A percentile compares a stretch with the other conserved stretches of the same genome.
These are phyloP conservation scores for Aspergillus sp. DNA, from an alignment of 2,329 filamentous ascomycete species.

Conservation along the genomic window DNA sequence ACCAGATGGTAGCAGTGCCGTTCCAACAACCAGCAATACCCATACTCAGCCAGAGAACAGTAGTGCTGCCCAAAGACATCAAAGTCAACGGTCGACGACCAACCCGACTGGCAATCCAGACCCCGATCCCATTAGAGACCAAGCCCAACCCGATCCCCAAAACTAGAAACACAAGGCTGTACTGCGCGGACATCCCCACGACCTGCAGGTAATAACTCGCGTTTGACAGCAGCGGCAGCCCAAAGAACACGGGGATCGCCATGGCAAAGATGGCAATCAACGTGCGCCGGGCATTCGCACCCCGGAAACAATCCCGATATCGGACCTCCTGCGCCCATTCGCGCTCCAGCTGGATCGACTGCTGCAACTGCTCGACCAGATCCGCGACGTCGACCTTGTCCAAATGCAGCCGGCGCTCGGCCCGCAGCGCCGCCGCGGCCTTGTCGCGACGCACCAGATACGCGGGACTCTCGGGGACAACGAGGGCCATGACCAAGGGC, in stretches of 20 bases:
- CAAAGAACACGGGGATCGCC: conserved; percentile 39
- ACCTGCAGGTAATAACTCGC: conserved; percentile 35
- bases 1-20: conserved; percentile 35
- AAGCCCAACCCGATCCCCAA: conserved; percentile 41
- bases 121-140: conserved; percentile 36
- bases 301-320: conserved; percentile 21
- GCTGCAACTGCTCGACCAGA: conserved; percentile 26
- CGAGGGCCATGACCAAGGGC: conserved; percentile 35
- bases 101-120: conserved; percentile 39
- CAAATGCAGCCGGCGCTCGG: conserved; percentile 45
- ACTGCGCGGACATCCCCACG: conserved; percentile 22
- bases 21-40: conserved; percentile 42
- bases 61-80: conserved; percentile 17
- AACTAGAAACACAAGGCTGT: conserved; percentile 38
- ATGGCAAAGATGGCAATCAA: conserved; percentile 33
- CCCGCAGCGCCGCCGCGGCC: conserved; percentile 30
- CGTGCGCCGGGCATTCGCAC: conserved; percentile 21
- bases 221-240: conserved; percentile 38
- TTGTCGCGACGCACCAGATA: conserved; percentile 40
- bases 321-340: conserved; percentile 32
- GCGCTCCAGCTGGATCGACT: conserved; percentile 43
- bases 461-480: conserved; percentile 46
- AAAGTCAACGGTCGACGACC: conserved; percentile 32
- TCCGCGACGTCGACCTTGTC: conserved; percentile 26
- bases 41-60: conserved; percentile 38